Evolutionary conservation across 108 stramenopile genomes (phyloP), one percentile per base, ranked within the genome.

Genomic region (Aureococcus anophagefferens): DNA sequence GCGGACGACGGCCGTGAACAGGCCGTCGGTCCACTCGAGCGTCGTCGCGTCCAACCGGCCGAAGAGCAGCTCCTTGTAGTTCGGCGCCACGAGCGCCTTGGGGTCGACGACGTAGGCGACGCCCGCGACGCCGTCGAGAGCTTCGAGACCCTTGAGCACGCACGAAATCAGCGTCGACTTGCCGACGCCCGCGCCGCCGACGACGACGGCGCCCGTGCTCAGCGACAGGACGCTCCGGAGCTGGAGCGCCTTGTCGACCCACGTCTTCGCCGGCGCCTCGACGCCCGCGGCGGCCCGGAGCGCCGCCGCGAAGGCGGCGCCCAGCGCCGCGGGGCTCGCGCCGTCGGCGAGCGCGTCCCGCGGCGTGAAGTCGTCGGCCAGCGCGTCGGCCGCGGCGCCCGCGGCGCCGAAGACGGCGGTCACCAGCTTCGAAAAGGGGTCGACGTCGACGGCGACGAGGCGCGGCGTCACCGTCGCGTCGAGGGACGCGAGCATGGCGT

Each of bases 21-120:
- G 85, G 67, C 98, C 98, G 76, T 98, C 97, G n/a, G 94, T 97
- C 98, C 98, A 99, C 74, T 99, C 98, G 46, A 97, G 82, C 0
- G 98, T 99, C 44, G 93, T 96, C 15, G 94, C 91, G 76, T 99
- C 98, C 34, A 99, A 81, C 25, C 73, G 71, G 67, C 98, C 98
- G 82, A 91, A 98, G 28, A 99, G 78, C 16, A 81, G 78, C 67
- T 96, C 93, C 72, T 98, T 97, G 78, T 80, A 70, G 17, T 28
- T 59, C 7, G 17, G 7, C 1, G 7, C 1, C 3, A 16, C 72
- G 16, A 96, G 84, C 31, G 97, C 91, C 81, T 97, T 99, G 30
- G 98, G 95, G 76, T 99, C 98, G 71, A 99, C 95, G 0, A 90
- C 85, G 64, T 94, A 91, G 37, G 90, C 76, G 44, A 96, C 94